Evolutionary conservation across 805 yeast species (phyloP), one percentile per base, ranked within the genome.

Genomic region (Peterozyma toletana): DNA sequence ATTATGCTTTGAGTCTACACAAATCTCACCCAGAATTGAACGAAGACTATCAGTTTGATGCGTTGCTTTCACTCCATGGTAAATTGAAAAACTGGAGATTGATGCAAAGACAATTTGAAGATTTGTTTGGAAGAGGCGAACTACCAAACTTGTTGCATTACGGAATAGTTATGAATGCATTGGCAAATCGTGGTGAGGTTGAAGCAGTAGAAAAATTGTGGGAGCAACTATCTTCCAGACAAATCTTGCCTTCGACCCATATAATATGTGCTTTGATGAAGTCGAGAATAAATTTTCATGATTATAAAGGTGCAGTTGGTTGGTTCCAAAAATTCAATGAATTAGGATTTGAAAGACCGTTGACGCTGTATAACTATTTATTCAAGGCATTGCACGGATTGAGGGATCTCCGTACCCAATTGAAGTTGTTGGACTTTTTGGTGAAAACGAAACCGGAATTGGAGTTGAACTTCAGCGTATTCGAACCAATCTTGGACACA

Each of bases 31-130:
- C 72, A 0, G 44, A 55, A 2, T 60, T 78, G 7, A 81, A 75
- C 35, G 57, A 62, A 42, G 73, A 70, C 38, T 57, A 57, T 14
- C 83, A 75, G 47, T 70, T 70, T 38, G 77, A 71, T 42, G 63
- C 73, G 11, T 49, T 80, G 17, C 61, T 81, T 37, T 51, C 62
- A 11, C 66, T 78, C 0, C 66, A 75, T 47, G 74, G 78, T 10
- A 53, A 60, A 35, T 53, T 62, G 16, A 60, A 66, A 34, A 69
- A 75, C 48, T 83, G 86, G 86, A 59, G 59, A 16, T 60, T 70
- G 7, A 60, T 85, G 46, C 83, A 78, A 56, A 50, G 59, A 11
- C 73, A 74, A 39, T 83, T 83, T 55, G 82, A 79, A 52, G 68
- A 65, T 17, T 65, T 75, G 56, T 75, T 76, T 52, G 78, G 75